Percentiles rank a stretch among this genome's conserved stretches.
Evolutionary conservation across 495 filamentous ascomycete genomes (phyloP).

Genomic region (Aspergillus saccharolyticus): DNA sequence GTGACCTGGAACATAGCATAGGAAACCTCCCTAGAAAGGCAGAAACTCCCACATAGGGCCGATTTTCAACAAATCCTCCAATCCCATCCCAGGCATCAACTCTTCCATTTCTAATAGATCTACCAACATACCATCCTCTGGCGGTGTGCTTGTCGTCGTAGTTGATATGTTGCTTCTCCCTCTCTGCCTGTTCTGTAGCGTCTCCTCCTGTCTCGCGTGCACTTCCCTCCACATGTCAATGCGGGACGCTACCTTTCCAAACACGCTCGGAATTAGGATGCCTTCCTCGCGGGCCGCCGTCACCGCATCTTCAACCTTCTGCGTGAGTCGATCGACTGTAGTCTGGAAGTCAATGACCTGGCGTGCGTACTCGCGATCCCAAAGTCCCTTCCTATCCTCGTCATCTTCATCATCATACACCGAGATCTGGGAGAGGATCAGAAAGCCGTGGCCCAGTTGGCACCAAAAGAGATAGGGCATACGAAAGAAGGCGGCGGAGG

Average conservation of each 20-base stretch:
- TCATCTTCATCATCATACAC: background rate
- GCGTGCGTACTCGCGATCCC: background rate
- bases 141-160: too few relatives aligned
- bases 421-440: background rate
- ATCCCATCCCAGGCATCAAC: background rate
- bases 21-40: background rate
- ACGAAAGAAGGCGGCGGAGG: background rate
- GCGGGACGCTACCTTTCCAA: background rate
- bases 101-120: background rate
- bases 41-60: background rate
- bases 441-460: conserved; percentile 1
- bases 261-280: background rate
- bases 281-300: background rate
- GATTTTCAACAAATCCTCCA: background rate
- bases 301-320: background rate
- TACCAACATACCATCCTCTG: background rate
- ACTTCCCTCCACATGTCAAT: background rate
- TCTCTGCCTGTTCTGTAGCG: background rate
- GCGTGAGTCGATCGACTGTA: background rate
- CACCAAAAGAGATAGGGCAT: background rate
- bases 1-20: too few relatives aligned
- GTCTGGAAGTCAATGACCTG: background rate
- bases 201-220: background rate
- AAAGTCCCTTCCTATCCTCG: background rate
- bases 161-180: background rate